Base-by-base conservation (phyloP, 352 stramenopile genomes). In the Globisporangium rhizosaccharum region DNA sequence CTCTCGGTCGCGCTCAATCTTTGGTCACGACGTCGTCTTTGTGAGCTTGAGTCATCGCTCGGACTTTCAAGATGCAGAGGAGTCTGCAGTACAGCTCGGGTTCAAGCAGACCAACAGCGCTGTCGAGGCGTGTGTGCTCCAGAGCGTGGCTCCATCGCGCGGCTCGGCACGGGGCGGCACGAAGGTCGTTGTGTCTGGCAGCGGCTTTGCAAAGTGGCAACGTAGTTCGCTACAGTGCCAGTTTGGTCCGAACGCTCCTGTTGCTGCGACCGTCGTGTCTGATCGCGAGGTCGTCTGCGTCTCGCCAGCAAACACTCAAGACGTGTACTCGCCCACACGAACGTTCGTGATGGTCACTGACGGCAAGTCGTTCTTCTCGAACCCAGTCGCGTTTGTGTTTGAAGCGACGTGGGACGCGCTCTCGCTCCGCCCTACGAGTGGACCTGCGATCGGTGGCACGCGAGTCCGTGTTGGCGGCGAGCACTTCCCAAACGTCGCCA, bases 261-360 rank as follows among this genome's bases (percentile, higher is more conserved):
- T 79, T 11, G 3, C 33, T 42, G 75, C 71, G 10, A 55, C 37
- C 6, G 52, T 86, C 17, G 30, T 65, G 4, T 82, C 70, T 2
- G 78, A 87, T 53, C 73, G 61, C 9, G 33, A 72, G 33, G 28
- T 88, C 1, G 33, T 54, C 11, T 92, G 82, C 56, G 47, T 60
- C 5, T 68, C 76, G 37, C 77, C 79, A 18, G 50, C 57, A 44
- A 77, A 75, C 47, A 46, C 33, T 1, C 9, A 33, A 25, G 53
- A 23, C 12, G 60, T 47, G 18, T 62, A 67, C 28, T 62, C 65
- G 45, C 67, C 68, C 10, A 62, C 45, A 0, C 48, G 55, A 46
- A 79, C 65, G 0, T 86, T 76, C 52, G n/a, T 85, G 53, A 80
- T 83, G 65, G 62, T 91, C 18, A 89, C 75, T 0, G 73, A 89